Percentiles rank a stretch among this genome's conserved stretches.
These are phyloP conservation scores for Talaromyces sp. DNA, from an alignment of 2,329 filamentous ascomycete genomes.

Conservation along the genomic window DNA sequence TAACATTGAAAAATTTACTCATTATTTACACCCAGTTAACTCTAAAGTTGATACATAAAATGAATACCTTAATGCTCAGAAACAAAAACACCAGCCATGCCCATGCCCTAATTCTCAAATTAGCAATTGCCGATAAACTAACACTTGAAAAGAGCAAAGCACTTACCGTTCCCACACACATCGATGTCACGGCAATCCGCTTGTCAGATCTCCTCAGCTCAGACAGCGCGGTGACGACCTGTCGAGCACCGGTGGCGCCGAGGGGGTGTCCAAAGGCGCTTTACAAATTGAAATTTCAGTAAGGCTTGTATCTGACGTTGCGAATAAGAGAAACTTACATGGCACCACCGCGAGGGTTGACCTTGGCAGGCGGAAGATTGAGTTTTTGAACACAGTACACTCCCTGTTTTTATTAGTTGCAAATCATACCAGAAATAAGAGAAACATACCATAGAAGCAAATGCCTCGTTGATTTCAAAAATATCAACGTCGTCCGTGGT, in stretches of 20 bases:
- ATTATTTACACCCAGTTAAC: background rate
- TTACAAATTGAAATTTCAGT: background rate
- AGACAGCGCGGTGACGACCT: slow-evolving; percentile 81
- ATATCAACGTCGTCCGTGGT: slow-evolving; percentile 38
- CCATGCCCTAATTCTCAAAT: slow-evolving; percentile 38
- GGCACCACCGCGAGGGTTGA: slow-evolving; percentile 90
- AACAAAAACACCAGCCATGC: slow-evolving; percentile 91
- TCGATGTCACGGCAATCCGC: slow-evolving; percentile 79
- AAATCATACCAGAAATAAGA: background rate
- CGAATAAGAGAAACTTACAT: slow-evolving; percentile 44
- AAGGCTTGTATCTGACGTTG: background rate
- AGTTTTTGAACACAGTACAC: slow-evolving; percentile 84
- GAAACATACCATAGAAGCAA: slow-evolving; percentile 55
- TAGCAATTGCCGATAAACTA: background rate
- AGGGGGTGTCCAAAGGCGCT: slow-evolving; percentile 83
- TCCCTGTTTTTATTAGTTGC: slow-evolving; percentile 53
- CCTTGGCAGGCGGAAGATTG: slow-evolving; percentile 70
- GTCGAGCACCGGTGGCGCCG: slow-evolving; percentile 82
- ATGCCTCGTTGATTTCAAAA: slow-evolving; percentile 71
- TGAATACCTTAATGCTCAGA: slow-evolving; percentile 58
- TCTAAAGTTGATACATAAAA: background rate
- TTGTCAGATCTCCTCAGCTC: slow-evolving; percentile 75
- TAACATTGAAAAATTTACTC: background rate
- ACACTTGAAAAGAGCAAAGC: slow-evolving; percentile 24
- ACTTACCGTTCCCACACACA: slow-evolving; percentile 83